Percentiles rank a stretch among this genome's conserved stretches.
Evolutionary conservation across 2,329 filamentous ascomycete genomes (phyloP).

Genomic region (Aspergillaceae sp.): DNA sequence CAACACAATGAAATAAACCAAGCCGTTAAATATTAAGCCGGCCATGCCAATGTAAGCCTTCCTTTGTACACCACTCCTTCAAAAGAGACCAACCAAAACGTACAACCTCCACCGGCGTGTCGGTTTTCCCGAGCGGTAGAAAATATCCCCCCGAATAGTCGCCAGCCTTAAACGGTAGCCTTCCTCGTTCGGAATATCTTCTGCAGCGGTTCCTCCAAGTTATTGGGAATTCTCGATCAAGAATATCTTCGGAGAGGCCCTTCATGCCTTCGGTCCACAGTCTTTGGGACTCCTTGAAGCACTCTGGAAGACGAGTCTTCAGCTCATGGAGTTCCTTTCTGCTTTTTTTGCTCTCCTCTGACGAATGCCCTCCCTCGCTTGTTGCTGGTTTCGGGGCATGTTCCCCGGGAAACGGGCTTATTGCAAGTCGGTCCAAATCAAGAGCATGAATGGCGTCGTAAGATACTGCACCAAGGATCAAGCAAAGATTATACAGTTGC

Average conservation of each 20-base stretch:
- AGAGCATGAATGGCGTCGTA: constrained; percentile 38
- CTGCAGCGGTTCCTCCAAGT: constrained; percentile 37
- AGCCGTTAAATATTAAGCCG: constrained; percentile 29
- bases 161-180: constrained; percentile 23
- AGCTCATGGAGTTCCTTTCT: constrained; percentile 34
- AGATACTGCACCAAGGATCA: constrained; percentile 39
- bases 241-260: constrained; percentile 32
- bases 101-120: constrained; percentile 37
- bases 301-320: constrained; percentile 32
- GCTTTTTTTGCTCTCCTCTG: constrained; percentile 29
- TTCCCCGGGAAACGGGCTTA: constrained; percentile 32
- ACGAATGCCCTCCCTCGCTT: constrained; percentile 32
- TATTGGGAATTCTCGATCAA: constrained; percentile 34
- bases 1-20: background rate
- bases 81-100: constrained; percentile 38
- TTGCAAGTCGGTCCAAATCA: constrained; percentile 38
- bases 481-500: constrained; percentile 36
- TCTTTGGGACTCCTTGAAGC: constrained; percentile 33
- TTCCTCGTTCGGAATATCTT: constrained; percentile 30
- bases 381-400: constrained; percentile 33
- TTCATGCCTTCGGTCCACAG: constrained; percentile 38
- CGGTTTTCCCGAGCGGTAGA: constrained; percentile 37
- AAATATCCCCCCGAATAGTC: constrained; percentile 32
- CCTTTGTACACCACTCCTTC: constrained; percentile 39
- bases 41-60: constrained; percentile 38